Percentiles rank a stretch among this genome's conserved stretches.
Evolutionary conservation across 2,329 filamentous ascomycete species (phyloP).

Genomic region (Arthroderma sp.): DNA sequence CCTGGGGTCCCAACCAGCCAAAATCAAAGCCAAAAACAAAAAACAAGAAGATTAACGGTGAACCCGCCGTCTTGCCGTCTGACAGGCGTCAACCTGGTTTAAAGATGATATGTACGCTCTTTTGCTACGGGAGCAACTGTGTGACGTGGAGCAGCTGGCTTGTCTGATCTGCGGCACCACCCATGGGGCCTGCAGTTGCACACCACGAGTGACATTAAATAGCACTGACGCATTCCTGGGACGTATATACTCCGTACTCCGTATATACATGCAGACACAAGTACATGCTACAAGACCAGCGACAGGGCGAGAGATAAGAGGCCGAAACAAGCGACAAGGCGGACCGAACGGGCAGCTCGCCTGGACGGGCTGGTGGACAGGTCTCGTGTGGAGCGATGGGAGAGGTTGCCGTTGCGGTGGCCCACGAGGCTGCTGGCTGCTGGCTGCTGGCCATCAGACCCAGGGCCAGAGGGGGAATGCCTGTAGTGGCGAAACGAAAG

Average conservation of each 20-base stretch:
- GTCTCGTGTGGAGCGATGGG: background rate
- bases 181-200: background rate
- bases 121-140: background rate
- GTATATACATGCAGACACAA: background rate
- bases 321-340: background rate
- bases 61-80: background rate
- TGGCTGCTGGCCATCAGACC: background rate
- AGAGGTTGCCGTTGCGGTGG: background rate
- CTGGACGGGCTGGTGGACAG: background rate
- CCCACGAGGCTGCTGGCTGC: background rate
- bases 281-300: background rate
- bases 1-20: background rate
- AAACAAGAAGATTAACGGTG: background rate
- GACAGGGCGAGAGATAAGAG: background rate
- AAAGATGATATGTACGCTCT: background rate
- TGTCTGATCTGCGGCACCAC: background rate
- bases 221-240: background rate
- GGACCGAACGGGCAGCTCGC: background rate
- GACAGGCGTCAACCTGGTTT: background rate
- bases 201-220: constrained; percentile 2
- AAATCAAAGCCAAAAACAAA: background rate
- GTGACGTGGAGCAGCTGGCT: background rate
- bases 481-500: background rate
- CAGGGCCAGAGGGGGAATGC: background rate
- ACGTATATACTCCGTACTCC: too few relatives aligned